Evolutionary conservation across 148 eudicot species (phyloP).

Genomic region (Camellia japonica): DNA sequence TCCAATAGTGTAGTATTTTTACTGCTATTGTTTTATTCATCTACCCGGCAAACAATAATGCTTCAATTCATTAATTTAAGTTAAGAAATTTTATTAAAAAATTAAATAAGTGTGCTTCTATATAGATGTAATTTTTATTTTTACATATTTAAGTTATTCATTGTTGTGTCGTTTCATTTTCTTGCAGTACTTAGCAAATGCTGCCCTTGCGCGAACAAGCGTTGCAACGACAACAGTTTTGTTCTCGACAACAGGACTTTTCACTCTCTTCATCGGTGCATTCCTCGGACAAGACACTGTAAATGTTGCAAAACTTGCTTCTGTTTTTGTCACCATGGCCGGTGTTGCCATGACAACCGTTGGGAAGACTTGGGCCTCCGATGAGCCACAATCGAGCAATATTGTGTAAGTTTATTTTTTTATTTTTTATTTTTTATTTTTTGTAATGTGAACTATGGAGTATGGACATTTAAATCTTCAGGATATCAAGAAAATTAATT

Average conservation of each 20-base stretch:
- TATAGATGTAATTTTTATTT: too few species aligned
- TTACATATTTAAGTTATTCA: conserved; percentile 6
- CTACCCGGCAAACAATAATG: too few species aligned
- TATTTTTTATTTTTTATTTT: too few species aligned
- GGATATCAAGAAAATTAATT: too few species aligned
- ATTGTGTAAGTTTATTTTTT: too few species aligned
- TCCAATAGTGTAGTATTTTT: too few species aligned
- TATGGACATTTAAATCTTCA: too few species aligned
- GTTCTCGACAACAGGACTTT: conserved; percentile 91
- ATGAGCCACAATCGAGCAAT: conserved; percentile 36
- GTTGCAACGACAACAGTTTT: conserved; percentile 95
- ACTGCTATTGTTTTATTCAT: too few species aligned
- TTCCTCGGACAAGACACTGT: conserved; percentile 80
- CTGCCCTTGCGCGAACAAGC: conserved; percentile 92
- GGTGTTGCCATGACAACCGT: conserved; percentile 88
- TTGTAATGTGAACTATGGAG: too few species aligned
- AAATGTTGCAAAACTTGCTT: conserved; percentile 71
- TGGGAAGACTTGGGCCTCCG: conserved; percentile 93
- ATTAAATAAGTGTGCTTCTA: too few species aligned
- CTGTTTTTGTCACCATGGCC: conserved; percentile 82
- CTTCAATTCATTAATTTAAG: too few species aligned
- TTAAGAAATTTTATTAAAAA: too few species aligned
- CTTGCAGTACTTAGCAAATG: conserved; percentile 82
- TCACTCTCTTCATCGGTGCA: conserved; percentile 86
- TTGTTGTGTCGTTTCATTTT: neutral